Evolutionary conservation across 2,329 filamentous ascomycete genomes (phyloP).

Genomic region (Alternaria angustiovoidea): DNA sequence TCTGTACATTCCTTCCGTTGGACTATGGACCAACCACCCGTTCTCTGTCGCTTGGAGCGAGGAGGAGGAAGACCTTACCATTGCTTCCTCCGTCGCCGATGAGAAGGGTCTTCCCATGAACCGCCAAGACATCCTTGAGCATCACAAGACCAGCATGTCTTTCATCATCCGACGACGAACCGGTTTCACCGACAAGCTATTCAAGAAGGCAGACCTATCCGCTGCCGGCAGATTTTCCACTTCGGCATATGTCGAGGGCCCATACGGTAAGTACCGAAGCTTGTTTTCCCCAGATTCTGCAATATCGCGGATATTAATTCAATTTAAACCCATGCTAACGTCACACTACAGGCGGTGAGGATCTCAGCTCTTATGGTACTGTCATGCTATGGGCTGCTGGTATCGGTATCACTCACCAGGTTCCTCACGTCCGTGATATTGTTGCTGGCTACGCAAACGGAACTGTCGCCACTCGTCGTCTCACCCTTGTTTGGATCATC

Average conservation of each 20-base stretch:
- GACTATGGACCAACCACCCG: conserved; percentile 78
- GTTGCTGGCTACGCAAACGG: conserved; percentile 66
- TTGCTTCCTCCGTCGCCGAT: conserved; percentile 32
- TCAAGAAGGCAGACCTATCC: conserved; percentile 68
- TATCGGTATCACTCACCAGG: conserved; percentile 93
- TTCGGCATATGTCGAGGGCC: conserved; percentile 83
- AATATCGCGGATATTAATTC: conserved; percentile 36
- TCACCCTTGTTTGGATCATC: conserved; percentile 92
- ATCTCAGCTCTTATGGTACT: conserved; percentile 90
- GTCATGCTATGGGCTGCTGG: conserved; percentile 90
- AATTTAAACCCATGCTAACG: conserved; percentile 37
- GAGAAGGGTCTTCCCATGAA: conserved; percentile 60
- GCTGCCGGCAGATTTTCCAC: conserved; percentile 66
- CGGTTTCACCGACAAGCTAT: conserved; percentile 86
- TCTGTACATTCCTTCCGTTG: conserved; percentile 76
- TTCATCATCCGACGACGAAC: conserved; percentile 88
- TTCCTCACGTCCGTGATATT: conserved; percentile 81
- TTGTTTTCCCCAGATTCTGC: conserved; percentile 34
- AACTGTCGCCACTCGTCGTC: conserved; percentile 79
- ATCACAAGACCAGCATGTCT: conserved; percentile 69
- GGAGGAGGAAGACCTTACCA: conserved; percentile 58
- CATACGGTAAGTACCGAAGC: conserved; percentile 65
- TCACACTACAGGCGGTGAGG: conserved; percentile 69
- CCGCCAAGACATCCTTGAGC: conserved; percentile 60
- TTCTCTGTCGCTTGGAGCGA: conserved; percentile 83